These are phyloP conservation scores for Saxophila tyrrhenica DNA, from an alignment of 495 filamentous ascomycete genomes.

Conservation along the genomic window DNA sequence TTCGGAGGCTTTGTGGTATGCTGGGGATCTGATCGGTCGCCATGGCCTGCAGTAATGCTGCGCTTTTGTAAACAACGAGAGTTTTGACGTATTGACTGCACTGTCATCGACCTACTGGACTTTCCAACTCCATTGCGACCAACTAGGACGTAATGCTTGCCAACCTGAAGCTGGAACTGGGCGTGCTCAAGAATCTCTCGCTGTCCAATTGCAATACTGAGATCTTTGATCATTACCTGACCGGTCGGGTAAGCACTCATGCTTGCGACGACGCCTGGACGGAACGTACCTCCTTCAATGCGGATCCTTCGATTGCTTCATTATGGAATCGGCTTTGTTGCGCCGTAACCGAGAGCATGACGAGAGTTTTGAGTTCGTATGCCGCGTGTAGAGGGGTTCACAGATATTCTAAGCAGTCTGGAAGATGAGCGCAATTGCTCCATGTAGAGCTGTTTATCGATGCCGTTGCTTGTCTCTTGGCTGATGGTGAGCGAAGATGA, in stretches of 20 bases:
- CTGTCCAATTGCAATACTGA: conserved; percentile 34
- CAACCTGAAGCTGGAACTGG: conserved; percentile 56
- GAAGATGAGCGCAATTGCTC: no score
- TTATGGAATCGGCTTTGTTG: conserved; percentile 16
- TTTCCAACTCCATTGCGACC: conserved; percentile 74
- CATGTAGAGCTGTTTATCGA: not conserved
- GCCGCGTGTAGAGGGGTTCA: no score
- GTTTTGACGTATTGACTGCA: not conserved
- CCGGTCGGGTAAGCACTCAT: no score
- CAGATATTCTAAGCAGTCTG: no score
- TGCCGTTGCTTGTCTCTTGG: not conserved
- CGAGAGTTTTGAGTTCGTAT: not conserved
- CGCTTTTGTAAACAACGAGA: no score
- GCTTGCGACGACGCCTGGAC: not conserved
- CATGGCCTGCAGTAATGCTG: conserved; percentile 61
- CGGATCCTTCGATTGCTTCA: conserved; percentile 1
- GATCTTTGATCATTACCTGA: conserved; percentile 28
- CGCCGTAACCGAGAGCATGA: conserved; percentile 4
- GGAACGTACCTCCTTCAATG: conserved; percentile 4
- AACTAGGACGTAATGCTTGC: conserved; percentile 59
- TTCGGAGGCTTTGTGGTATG: conserved; percentile 54
- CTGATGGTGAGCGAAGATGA: not conserved
- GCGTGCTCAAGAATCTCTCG: conserved; percentile 59
- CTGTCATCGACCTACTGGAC: conserved; percentile 47
- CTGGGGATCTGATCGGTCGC: conserved; percentile 69